phyloP scores from a whole-genome alignment of 2,329 filamentous ascomycete genomes.

The Dichotomopilus funicola region DNA sequence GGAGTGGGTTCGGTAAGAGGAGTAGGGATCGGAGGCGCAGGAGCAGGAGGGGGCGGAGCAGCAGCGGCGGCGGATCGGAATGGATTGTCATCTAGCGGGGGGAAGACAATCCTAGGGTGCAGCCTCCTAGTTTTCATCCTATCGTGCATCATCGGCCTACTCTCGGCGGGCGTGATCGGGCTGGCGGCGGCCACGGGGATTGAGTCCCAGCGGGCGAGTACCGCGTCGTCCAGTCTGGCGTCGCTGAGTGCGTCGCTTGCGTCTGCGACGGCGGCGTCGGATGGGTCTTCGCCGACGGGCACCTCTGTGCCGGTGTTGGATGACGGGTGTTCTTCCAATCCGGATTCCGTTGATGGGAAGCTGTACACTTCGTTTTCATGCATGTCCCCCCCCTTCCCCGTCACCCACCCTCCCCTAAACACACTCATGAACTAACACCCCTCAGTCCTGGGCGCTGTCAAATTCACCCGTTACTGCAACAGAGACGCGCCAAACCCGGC shows the following conservation, averaged over 20 bases:
- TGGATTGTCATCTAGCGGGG: too few relatives aligned
- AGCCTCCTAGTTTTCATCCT: constrained; percentile 36
- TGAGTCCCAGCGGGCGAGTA: constrained; percentile 34
- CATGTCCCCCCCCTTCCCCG: not conserved
- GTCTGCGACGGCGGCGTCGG: constrained; percentile 20
- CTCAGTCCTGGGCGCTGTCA: constrained; percentile 32
- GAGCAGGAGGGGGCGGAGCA: too few relatives aligned
- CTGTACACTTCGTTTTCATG: constrained; percentile 34
- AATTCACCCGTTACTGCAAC: constrained; percentile 40
- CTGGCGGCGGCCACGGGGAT: constrained; percentile 40
- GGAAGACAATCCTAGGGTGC: constrained; percentile 31
- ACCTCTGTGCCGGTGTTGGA: constrained; percentile 30
- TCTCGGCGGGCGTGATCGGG: constrained; percentile 37
- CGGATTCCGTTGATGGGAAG: constrained; percentile 32
- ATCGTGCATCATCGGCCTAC: constrained; percentile 34
- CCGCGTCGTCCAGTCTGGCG: constrained; percentile 31
- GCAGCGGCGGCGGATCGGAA: too few relatives aligned
- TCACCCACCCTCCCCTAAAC: not conserved
- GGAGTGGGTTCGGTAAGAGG: not conserved
- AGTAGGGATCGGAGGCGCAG: too few relatives aligned
- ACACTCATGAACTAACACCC: constrained; percentile 12
- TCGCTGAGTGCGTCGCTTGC: constrained; percentile 24
- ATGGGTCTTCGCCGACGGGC: constrained; percentile 18
- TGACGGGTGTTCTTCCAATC: constrained; percentile 34
- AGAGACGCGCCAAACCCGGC: constrained; percentile 33